Percentiles rank a stretch among this genome's conserved stretches.
phyloP scores from a whole-genome alignment of 2,329 filamentous ascomycete genomes.

The Cercospora citrullina region DNA sequence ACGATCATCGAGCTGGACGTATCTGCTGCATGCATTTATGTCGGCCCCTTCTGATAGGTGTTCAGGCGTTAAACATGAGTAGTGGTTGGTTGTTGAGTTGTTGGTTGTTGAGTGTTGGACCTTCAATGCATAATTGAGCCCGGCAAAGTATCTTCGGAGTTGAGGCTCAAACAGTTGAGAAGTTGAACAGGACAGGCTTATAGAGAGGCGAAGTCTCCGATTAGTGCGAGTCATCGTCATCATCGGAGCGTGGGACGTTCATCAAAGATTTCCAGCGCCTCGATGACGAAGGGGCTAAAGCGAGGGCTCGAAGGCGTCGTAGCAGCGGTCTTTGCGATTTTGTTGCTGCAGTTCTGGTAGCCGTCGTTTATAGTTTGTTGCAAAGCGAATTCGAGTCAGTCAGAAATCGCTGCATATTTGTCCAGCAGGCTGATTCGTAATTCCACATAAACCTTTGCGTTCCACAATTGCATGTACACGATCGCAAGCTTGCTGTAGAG shows the following conservation, averaged over 20 bases:
- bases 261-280: not conserved
- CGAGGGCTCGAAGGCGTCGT: not conserved
- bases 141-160: not conserved
- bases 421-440: not conserved
- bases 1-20: not conserved
- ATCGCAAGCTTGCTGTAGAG: not conserved
- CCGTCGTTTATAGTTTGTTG: not conserved
- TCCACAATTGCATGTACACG: not conserved
- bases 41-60: not conserved
- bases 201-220: not conserved
- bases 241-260: not conserved
- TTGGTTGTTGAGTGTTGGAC: not conserved
- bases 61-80: not conserved
- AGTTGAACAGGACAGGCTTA: not conserved
- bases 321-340: not conserved
- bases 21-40: not conserved
- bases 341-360: not conserved
- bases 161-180: not conserved
- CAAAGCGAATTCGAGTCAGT: not conserved
- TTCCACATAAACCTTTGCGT: not conserved
- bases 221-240: not conserved
- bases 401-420: not conserved
- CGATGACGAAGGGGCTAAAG: not conserved
- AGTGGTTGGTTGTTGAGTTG: not conserved
- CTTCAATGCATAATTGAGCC: not conserved